phyloP scores from a whole-genome alignment of 805 yeast genomes.

The Starmerella roubikii region DNA sequence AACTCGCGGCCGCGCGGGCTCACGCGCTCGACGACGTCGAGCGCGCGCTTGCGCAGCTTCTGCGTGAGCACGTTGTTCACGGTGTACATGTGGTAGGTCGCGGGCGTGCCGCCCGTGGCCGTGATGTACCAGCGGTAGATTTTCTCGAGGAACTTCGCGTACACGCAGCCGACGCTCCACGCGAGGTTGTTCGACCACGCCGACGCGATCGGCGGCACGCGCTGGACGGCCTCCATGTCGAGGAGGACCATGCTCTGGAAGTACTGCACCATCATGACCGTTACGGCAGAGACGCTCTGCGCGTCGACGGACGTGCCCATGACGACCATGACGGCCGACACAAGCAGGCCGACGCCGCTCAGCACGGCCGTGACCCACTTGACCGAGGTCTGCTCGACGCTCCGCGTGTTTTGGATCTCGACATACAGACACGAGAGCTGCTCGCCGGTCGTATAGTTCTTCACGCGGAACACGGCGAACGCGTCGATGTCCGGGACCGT shows the following conservation, averaged over 20 bases:
- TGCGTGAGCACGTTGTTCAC: slow-evolving; percentile 64
- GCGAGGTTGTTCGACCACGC: slow-evolving; percentile 87
- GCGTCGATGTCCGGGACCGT: slow-evolving; percentile 82
- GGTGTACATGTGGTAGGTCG: slow-evolving; percentile 43
- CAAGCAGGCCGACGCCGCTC: slow-evolving; percentile 74
- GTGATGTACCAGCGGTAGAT: slow-evolving; percentile 91
- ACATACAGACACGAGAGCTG: slow-evolving; percentile 63
- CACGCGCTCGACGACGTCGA: neutral
- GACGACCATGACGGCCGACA: slow-evolving; percentile 69
- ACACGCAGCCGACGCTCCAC: slow-evolving; percentile 89
- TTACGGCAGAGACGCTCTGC: slow-evolving; percentile 74
- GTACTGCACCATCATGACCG: slow-evolving; percentile 69
- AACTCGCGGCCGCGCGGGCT: slow-evolving; percentile 12
- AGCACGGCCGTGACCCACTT: slow-evolving; percentile 90
- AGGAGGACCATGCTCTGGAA: slow-evolving; percentile 81
- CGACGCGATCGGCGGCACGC: slow-evolving; percentile 82
- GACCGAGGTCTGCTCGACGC: slow-evolving; percentile 66
- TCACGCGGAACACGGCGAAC: slow-evolving; percentile 42
- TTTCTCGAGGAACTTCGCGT: slow-evolving; percentile 65
- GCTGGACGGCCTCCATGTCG: slow-evolving; percentile 70
- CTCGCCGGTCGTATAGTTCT: slow-evolving; percentile 26
- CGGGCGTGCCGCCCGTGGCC: slow-evolving; percentile 79
- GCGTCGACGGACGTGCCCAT: slow-evolving; percentile 85
- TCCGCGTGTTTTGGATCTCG: slow-evolving; percentile 59
- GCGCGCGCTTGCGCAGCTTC: slow-evolving; percentile 27